phyloP scores from a whole-genome alignment of 441 rosid genomes.

The Breynia disticha region DNA sequence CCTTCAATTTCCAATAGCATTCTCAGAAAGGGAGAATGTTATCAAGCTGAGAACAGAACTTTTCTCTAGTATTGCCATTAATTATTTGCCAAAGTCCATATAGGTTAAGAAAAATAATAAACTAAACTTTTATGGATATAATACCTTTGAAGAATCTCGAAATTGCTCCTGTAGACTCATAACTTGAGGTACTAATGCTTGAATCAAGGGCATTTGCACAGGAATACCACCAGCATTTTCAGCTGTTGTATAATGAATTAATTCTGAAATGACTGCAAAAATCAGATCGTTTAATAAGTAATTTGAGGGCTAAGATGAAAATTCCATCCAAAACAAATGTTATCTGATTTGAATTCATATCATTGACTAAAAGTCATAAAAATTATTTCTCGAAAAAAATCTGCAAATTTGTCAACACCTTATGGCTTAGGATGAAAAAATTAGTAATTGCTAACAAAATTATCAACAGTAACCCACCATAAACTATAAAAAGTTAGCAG shows the following conservation, averaged over 20 bases:
- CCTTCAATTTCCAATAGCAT: slow-evolving; percentile 1
- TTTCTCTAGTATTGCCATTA: neutral
- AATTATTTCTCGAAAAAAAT: neutral
- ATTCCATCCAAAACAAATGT: slow-evolving; percentile 4
- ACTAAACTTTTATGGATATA: slow-evolving; percentile 11
- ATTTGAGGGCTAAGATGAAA: neutral
- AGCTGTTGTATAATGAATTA: slow-evolving; percentile 84
- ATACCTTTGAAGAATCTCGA: slow-evolving; percentile 85
- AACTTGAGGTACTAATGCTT: slow-evolving; percentile 85
- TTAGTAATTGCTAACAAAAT: too few relatives aligned
- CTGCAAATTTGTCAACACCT: neutral
- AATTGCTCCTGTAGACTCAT: slow-evolving; percentile 78
- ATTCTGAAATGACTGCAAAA: slow-evolving; percentile 78
- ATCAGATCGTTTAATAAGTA: slow-evolving; percentile 12
- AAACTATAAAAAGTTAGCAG: too few relatives aligned
- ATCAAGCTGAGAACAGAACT: neutral
- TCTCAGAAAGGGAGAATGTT: neutral
- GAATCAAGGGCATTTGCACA: slow-evolving; percentile 84
- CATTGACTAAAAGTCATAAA: too few relatives aligned
- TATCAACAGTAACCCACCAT: too few relatives aligned
- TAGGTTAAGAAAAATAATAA: neutral
- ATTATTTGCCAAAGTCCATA: neutral
- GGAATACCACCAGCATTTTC: slow-evolving; percentile 70
- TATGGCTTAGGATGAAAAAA: too few relatives aligned
- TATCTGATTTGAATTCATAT: too few relatives aligned